Conservation (phyloP, 768 basidiomycete species). For the Gloeopeniophorella convolvens region DNA sequence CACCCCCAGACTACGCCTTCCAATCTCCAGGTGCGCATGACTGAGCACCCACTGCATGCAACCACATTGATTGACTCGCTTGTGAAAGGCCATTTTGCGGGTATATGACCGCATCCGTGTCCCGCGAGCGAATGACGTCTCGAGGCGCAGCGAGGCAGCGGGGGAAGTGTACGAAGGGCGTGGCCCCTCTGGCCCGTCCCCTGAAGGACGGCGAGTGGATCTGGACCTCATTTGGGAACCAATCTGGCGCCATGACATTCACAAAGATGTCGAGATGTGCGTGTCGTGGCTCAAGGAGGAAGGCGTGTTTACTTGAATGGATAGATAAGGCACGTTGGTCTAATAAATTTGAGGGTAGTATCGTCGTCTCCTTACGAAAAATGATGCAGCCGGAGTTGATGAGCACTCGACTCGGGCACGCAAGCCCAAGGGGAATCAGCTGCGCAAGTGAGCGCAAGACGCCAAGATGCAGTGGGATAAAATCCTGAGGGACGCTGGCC, state of each 20-base stretch:
- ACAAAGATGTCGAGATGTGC: not conserved
- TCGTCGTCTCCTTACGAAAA: too few relatives aligned
- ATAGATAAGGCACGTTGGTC: too few relatives aligned
- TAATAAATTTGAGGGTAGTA: too few relatives aligned
- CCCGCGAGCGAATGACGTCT: slow-evolving; percentile 45
- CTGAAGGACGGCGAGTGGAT: slow-evolving; percentile 30
- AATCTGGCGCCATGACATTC: slow-evolving; percentile 42
- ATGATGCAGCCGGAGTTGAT: too few relatives aligned
- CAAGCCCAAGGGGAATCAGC: too few relatives aligned
- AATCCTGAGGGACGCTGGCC: too few relatives aligned
- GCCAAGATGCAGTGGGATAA: too few relatives aligned
- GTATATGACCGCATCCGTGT: slow-evolving; percentile 41
- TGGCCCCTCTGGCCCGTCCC: slow-evolving; percentile 27
- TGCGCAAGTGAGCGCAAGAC: too few relatives aligned
- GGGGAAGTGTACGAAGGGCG: slow-evolving; percentile 41
- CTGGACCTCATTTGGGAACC: slow-evolving; percentile 38
- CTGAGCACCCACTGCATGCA: slow-evolving; percentile 8
- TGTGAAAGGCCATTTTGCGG: slow-evolving; percentile 37
- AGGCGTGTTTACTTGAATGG: too few relatives aligned
- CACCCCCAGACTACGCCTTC: slow-evolving; percentile 34
- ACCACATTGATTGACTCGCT: not conserved
- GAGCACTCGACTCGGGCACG: too few relatives aligned
- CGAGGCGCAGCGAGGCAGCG: slow-evolving; percentile 33
- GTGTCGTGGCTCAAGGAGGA: not conserved
- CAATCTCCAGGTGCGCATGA: slow-evolving; percentile 42